phyloP scores from a whole-genome alignment of 768 basidiomycete species.

The Pleurotus eryngii region DNA sequence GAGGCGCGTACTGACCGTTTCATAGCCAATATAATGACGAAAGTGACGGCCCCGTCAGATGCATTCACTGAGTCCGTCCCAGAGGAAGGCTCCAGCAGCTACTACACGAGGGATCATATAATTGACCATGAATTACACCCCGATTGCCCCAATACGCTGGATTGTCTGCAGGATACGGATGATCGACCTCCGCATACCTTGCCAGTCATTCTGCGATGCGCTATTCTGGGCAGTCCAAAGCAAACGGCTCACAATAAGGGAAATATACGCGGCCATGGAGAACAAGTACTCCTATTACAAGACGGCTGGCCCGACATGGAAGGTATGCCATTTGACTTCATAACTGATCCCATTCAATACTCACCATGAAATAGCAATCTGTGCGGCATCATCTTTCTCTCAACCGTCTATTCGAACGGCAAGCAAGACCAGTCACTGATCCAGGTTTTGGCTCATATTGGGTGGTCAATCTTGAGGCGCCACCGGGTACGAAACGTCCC shows the following conservation, averaged over 20 bases:
- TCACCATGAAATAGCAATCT: conserved; percentile 59
- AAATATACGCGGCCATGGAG: conserved; percentile 87
- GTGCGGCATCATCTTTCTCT: conserved; percentile 82
- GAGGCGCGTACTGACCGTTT: too few species aligned
- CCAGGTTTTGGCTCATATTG: conserved; percentile 88
- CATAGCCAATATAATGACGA: neutral
- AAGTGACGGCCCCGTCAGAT: conserved; percentile 16
- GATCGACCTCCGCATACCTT: conserved; percentile 81
- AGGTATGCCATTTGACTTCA: conserved; percentile 42
- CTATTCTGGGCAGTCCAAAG: conserved; percentile 74
- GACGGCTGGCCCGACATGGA: conserved; percentile 81
- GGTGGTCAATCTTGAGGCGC: conserved; percentile 85
- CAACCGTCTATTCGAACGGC: conserved; percentile 79
- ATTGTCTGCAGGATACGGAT: conserved; percentile 75
- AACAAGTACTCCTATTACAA: conserved; percentile 79
- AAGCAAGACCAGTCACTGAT: conserved; percentile 78
- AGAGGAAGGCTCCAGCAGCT: conserved; percentile 17
- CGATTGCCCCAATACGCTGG: conserved; percentile 74
- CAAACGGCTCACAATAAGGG: conserved; percentile 78
- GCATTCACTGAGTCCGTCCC: conserved; percentile 16
- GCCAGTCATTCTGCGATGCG: conserved; percentile 80
- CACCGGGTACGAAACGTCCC: conserved; percentile 82
- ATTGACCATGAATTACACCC: conserved; percentile 61
- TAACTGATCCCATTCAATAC: conserved; percentile 12
- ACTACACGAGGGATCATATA: conserved; percentile 23